Evolutionary conservation across 805 yeast genomes (phyloP).

Genomic region (Blastobotrys terrestris): DNA sequence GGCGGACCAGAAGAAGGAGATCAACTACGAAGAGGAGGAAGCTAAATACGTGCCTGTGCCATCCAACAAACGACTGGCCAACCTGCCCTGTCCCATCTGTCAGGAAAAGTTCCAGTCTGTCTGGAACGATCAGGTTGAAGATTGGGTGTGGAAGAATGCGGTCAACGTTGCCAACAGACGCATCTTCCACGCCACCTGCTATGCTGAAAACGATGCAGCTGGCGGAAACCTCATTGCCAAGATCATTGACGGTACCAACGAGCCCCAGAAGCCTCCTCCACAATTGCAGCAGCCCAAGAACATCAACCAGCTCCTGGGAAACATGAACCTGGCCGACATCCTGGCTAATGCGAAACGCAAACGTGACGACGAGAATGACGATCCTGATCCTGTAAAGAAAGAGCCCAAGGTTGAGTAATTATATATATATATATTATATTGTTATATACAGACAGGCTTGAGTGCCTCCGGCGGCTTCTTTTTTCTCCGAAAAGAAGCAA

Average conservation of each 20-base stretch:
- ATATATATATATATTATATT: no score
- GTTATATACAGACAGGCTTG: no score
- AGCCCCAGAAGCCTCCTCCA: background rate
- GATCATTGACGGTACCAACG: background rate
- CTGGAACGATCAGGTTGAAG: constrained; percentile 69
- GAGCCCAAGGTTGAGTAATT: constrained; percentile 33
- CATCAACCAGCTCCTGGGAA: background rate
- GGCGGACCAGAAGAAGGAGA: constrained; percentile 14
- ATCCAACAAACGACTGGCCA: constrained; percentile 51
- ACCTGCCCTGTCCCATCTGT: constrained; percentile 61
- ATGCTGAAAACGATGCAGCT: constrained; percentile 46
- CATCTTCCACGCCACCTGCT: constrained; percentile 63
- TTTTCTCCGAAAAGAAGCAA: no score
- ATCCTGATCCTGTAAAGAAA: constrained; percentile 43
- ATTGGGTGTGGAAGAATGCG: constrained; percentile 77
- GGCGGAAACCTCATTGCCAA: background rate
- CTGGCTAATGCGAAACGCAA: constrained; percentile 10
- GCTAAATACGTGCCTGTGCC: constrained; percentile 61
- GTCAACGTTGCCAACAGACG: constrained; percentile 41
- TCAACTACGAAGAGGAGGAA: constrained; percentile 16
- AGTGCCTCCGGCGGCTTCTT: no score
- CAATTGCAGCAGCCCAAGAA: background rate
- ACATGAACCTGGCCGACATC: constrained; percentile 7
- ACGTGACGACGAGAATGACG: constrained; percentile 20
- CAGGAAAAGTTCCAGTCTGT: constrained; percentile 57